Percentiles rank a stretch among this genome's conserved stretches.
Conservation (phyloP, 768 basidiomycete genomes). For the Lactarius hengduanensis region DNA sequence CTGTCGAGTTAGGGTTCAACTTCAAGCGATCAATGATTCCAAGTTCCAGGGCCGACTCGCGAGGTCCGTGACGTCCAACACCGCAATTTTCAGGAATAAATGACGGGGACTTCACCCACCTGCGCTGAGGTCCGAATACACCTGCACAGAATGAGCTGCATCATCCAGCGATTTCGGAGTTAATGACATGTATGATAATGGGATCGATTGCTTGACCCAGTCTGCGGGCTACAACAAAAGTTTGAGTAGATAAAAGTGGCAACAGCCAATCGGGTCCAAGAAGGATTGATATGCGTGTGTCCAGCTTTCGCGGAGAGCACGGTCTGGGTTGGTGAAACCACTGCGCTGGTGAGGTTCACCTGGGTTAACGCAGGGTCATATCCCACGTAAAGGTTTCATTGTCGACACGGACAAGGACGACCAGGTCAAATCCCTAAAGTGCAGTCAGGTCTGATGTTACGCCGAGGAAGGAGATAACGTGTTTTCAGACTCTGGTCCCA, state of each 20-base stretch:
- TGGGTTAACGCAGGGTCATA: not conserved
- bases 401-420: constrained; percentile 19
- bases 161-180: constrained; percentile 36
- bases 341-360: constrained; percentile 28
- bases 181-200: constrained; percentile 41
- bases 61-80: constrained; percentile 14
- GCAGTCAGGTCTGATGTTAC: not conserved
- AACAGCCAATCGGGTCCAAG: constrained; percentile 36
- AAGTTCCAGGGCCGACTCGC: too few relatives aligned
- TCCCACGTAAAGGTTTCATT: constrained; percentile 24
- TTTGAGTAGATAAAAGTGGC: not conserved
- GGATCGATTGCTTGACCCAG: constrained; percentile 40
- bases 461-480: not conserved
- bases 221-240: constrained; percentile 35
- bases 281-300: constrained; percentile 39
- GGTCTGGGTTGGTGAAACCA: constrained; percentile 40
- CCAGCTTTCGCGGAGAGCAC: constrained; percentile 37
- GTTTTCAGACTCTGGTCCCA: too few relatives aligned
- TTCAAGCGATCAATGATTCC: too few relatives aligned
- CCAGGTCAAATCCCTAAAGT: constrained; percentile 22
- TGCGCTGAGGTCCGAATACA: constrained; percentile 42
- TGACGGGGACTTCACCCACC: constrained; percentile 32
- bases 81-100: constrained; percentile 27
- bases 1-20: not conserved
- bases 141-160: constrained; percentile 36